Conservation (phyloP, 2,329 filamentous ascomycete genomes). For the Aspergillus puulaauensis region DNA sequence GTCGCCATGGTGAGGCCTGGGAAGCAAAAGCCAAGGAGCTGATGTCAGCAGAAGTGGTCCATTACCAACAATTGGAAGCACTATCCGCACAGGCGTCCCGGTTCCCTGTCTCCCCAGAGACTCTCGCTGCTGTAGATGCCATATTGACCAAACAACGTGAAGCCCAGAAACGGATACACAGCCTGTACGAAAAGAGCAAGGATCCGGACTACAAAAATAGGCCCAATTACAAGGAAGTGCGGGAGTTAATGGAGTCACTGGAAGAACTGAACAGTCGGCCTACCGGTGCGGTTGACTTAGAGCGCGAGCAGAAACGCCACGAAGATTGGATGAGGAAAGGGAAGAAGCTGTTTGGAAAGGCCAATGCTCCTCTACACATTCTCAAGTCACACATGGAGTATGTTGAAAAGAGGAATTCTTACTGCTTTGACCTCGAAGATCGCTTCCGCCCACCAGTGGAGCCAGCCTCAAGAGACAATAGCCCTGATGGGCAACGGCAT, state of each 20-base stretch:
- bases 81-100: conserved; percentile 78
- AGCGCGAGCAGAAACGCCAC: conserved; percentile 89
- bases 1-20: conserved; percentile 78
- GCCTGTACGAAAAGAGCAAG: conserved; percentile 75
- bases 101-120: conserved; percentile 79
- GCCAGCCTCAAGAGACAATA: conserved; percentile 81
- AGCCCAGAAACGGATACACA: conserved; percentile 82
- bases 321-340: conserved; percentile 99
- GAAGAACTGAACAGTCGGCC: conserved; percentile 92
- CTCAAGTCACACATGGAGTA: conserved; percentile 92
- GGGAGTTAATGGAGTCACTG: conserved; percentile 81
- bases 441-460: conserved; percentile 88
- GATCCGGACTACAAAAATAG: conserved; percentile 73
- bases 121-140: conserved; percentile 77
- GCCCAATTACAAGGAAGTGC: conserved; percentile 86
- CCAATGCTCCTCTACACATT: conserved; percentile 94
- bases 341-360: conserved; percentile 97
- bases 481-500: conserved; percentile 48
- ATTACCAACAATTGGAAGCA: conserved; percentile 92
- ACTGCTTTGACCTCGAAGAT: conserved; percentile 89
- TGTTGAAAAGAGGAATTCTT: conserved; percentile 82
- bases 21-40: conserved; percentile 90
- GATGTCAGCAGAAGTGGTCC: conserved; percentile 85
- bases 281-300: conserved; percentile 83
- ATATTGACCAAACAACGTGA: conserved; percentile 96